These are phyloP conservation scores for Phytopythium oedochilum DNA, from an alignment of 352 stramenopile genomes.

Conservation along the genomic window DNA sequence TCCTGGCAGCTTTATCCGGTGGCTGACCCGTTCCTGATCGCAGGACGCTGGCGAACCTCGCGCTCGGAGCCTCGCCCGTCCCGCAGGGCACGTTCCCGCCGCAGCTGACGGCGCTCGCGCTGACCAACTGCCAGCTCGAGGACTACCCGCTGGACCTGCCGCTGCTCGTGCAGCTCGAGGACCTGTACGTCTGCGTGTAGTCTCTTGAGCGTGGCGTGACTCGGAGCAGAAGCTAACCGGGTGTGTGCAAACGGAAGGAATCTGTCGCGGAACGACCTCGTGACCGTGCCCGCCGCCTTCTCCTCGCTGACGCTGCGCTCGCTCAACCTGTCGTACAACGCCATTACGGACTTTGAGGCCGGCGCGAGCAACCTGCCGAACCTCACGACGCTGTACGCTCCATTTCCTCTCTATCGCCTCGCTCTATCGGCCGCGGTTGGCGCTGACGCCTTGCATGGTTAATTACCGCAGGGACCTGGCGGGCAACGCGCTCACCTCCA, in stretches of 20 bases:
- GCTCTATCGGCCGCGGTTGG: no score
- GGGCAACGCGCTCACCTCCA: conserved; percentile 33
- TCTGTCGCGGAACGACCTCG: conserved; percentile 61
- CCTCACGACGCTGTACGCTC: conserved; percentile 43
- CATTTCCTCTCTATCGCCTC: background rate
- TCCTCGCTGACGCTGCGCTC: conserved; percentile 25
- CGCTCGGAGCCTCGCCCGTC: conserved; percentile 22
- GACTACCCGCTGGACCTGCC: conserved; percentile 47
- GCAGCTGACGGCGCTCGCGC: conserved; percentile 26
- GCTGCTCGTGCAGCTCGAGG: conserved; percentile 37
- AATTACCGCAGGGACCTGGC: conserved; percentile 45
- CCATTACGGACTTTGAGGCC: conserved; percentile 39
- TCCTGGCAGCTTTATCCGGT: background rate
- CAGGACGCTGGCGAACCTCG: conserved; percentile 52
- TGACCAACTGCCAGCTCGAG: conserved; percentile 53
- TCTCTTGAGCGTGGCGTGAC: no score
- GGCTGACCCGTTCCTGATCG: conserved; percentile 1
- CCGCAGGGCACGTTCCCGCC: conserved; percentile 48
- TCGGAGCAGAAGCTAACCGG: no score
- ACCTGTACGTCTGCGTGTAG: conserved; percentile 31
- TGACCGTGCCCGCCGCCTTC: conserved; percentile 45
- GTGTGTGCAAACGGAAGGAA: conserved; percentile 26
- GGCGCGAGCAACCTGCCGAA: conserved; percentile 38
- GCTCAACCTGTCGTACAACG: conserved; percentile 58
- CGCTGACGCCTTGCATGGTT: no score